Evolutionary conservation across 345 rosid genomes (phyloP).

Genomic region (Camelina sativa): DNA sequence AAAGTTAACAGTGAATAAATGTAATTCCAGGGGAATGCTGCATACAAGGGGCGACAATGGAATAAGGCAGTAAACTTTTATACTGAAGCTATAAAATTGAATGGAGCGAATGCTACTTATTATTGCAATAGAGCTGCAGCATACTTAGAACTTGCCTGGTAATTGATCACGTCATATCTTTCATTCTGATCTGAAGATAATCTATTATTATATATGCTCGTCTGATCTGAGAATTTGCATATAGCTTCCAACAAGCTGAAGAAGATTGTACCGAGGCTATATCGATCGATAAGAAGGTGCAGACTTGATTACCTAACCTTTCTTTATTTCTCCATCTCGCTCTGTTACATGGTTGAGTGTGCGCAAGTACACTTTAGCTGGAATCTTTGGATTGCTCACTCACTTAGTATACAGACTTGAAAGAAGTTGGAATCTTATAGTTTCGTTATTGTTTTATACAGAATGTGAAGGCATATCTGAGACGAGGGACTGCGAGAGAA

Average conservation of each 20-base stretch:
- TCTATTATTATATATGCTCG: neutral
- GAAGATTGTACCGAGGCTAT: conserved; percentile 82
- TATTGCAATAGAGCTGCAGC: conserved; percentile 91
- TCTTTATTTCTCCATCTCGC: conserved; percentile 6
- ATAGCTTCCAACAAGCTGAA: conserved; percentile 91
- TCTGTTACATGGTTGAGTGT: conserved; percentile 1
- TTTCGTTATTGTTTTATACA: conserved; percentile 41
- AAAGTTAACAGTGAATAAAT: conserved; percentile 18
- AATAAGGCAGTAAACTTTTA: conserved; percentile 81
- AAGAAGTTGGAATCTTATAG: conserved; percentile 16
- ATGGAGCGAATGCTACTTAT: conserved; percentile 70
- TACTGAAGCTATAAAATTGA: conserved; percentile 85
- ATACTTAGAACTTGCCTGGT: conserved; percentile 82
- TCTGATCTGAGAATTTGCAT: conserved; percentile 36
- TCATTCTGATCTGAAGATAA: conserved; percentile 24
- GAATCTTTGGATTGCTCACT: neutral
- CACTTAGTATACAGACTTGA: neutral
- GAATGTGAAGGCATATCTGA: conserved; percentile 94
- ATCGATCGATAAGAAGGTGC: conserved; percentile 84
- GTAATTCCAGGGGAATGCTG: conserved; percentile 82
- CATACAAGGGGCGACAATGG: conserved; percentile 83
- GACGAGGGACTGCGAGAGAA: conserved; percentile 95
- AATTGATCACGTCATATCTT: conserved; percentile 14
- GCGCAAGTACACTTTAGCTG: neutral
- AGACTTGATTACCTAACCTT: conserved; percentile 18